Base-by-base conservation (phyloP, 1,284 basidiomycete genomes). In the Flammula alnicola region DNA sequence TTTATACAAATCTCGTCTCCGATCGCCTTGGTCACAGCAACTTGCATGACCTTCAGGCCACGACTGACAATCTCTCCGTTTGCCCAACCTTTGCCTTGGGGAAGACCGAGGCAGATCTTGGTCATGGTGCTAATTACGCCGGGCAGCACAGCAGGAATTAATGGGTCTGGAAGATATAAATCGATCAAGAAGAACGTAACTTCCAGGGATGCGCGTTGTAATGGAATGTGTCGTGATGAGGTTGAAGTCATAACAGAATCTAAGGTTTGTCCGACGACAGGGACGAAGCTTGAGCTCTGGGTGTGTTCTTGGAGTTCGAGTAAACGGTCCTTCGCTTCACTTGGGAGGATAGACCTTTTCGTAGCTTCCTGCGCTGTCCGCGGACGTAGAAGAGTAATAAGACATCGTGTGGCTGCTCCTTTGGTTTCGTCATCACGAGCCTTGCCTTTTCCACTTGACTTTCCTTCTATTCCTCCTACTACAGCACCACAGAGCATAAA, bases 241-340 rank as follows among this genome's bases (percentile, higher is more conserved):
- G 83, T 74, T 3, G 76, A 73, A 10, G 65, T 68, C 40, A 95
- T 72, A 8, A 94, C 72, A 2, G 85, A 79, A 54, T 91, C 84
- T 43, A 96, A 69, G 2, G 88, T 91, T 66, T 92, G 90, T 9
- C 93, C 94, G 26, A 95, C 72, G 25, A 95, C 77, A 2, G 95
- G 88, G 30, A 88, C 72, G 58, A 93, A 86, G 45, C 67, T 77
- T 47, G 63, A 56, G 27, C 69, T 71, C 41, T 74, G 76, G 1
- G 80, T 69, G 51, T 81, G 78, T 43, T 71, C 62, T 63, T 76
- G 67, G 50, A 84, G 68, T 55, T 74, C 63, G 33, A 69, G 55
- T 31, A 81, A 61, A 46, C 79, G 77, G 5, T 67, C 63, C 40
- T 64, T 47, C 7, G 67, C 65, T 44, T 64, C 59, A 29, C 45